These are phyloP conservation scores for Metschnikowia similis DNA, from an alignment of 805 yeast species.

Conservation along the genomic window DNA sequence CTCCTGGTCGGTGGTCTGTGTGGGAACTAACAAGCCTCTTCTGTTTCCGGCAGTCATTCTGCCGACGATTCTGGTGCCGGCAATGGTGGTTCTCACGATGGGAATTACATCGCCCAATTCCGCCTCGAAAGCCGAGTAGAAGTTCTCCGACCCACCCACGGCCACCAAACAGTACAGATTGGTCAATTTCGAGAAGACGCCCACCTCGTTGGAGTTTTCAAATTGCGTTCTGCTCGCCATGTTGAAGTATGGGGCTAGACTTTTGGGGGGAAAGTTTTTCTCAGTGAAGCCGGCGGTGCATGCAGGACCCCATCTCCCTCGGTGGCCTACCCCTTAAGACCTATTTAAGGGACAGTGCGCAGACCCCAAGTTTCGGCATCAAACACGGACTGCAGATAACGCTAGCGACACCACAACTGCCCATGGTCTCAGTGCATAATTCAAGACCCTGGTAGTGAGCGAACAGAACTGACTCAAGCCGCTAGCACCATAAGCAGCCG, in stretches of 20 bases:
- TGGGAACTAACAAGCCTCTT: conserved; percentile 94
- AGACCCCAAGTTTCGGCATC: too few relatives aligned
- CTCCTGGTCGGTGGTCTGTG: conserved; percentile 98
- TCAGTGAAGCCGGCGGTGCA: neutral
- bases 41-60: conserved; percentile 98
- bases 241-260: conserved; percentile 2
- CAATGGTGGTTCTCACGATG: conserved; percentile 94
- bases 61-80: conserved; percentile 97
- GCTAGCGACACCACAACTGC: too few relatives aligned
- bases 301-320: neutral
- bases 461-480: too few relatives aligned
- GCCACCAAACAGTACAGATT: conserved; percentile 96
- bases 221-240: conserved; percentile 76
- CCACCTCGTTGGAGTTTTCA: conserved; percentile 86
- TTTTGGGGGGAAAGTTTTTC: neutral
- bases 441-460: too few relatives aligned
- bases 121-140: conserved; percentile 93
- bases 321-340: too few relatives aligned
- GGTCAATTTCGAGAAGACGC: conserved; percentile 92
- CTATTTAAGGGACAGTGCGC: too few relatives aligned
- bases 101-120: conserved; percentile 96
- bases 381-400: too few relatives aligned
- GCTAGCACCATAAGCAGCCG: too few relatives aligned
- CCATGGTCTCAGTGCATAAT: too few relatives aligned
- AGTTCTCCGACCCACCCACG: conserved; percentile 85